Evolutionary conservation across 345 rosid genomes (phyloP), one percentile per base, ranked within the genome.

Genomic region (Salix viminalis): DNA sequence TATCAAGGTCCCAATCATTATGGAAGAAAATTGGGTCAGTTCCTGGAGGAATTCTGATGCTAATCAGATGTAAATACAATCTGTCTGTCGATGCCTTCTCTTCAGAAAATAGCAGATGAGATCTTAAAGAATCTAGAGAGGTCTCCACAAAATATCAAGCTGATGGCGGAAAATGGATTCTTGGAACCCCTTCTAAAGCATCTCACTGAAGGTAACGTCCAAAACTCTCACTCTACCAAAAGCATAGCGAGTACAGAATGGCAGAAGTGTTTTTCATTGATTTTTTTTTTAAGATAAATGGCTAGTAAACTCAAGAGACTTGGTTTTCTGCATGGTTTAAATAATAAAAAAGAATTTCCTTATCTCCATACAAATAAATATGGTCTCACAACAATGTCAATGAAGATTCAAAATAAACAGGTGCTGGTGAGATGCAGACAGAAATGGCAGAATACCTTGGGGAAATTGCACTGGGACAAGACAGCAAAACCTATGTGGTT

Each of bases 121-220:
- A 91, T 87, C 79, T 82, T 94, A 52, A 81, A 7, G 88, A 88
- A 91, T 81, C 87, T 94, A 11, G 95, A 88, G 88, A 79, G 77
- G 37, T 67, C 42, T 66, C 92, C 89, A 5, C 62, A 68, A 41
- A 92, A 94, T 81, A 84, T 94, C 67, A 94, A 88, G 88, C 80
- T 68, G 71, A 94, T 94, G 98, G 98, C 97, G 9, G 98, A 94
- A 84, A 88, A 86, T 81, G 98, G 97, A 37, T 79, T 87, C 18
- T 65, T 92, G 82, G 94, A 90, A 74, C 98, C 98, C 54, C 97
- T 94, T 80, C 77, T 92, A 75, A 77, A 65, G 65, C 94, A 90
- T 86, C 93, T 94, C 28, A 76, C 70, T 52, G 84, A 86, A 91
- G 97, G 98, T 94, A 83, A 75, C 46, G 52, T 54, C 37, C 24